phyloP scores from a whole-genome alignment of 2,329 filamentous ascomycete genomes.

The Alternaria novae-zelandiae region DNA sequence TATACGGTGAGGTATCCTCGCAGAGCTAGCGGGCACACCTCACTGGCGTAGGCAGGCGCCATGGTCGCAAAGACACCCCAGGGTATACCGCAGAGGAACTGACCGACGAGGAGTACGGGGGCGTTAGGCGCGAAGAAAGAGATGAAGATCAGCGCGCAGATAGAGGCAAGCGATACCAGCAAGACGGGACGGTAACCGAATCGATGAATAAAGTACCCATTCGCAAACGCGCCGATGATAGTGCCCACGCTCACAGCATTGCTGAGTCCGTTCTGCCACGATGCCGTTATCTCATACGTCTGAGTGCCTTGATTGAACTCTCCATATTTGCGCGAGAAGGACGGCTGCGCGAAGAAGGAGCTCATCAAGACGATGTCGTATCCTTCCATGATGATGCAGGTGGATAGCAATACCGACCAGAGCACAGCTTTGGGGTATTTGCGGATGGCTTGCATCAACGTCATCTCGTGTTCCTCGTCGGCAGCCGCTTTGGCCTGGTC shows the following conservation, averaged over 20 bases:
- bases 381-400: slow-evolving; percentile 86
- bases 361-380: slow-evolving; percentile 81
- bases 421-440: slow-evolving; percentile 82
- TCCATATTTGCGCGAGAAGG: slow-evolving; percentile 51
- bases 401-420: slow-evolving; percentile 83
- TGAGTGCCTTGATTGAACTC: slow-evolving; percentile 31
- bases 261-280: slow-evolving; percentile 51
- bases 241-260: slow-evolving; percentile 51
- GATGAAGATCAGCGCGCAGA: slow-evolving; percentile 26
- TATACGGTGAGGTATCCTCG: slow-evolving; percentile 64
- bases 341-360: slow-evolving; percentile 67
- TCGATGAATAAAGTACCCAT: slow-evolving; percentile 46
- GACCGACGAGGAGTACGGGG: slow-evolving; percentile 21
- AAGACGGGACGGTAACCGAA: slow-evolving; percentile 41
- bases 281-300: slow-evolving; percentile 46
- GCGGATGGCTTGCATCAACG: slow-evolving; percentile 71
- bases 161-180: slow-evolving; percentile 17
- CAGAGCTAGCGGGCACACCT: slow-evolving; percentile 71
- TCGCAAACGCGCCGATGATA: slow-evolving; percentile 49
- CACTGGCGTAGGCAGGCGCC: slow-evolving; percentile 54
- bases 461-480: slow-evolving; percentile 37
- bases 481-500: slow-evolving; percentile 14
- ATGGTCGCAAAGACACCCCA: slow-evolving; percentile 52
- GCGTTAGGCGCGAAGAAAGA: slow-evolving; percentile 30
- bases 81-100: slow-evolving; percentile 38